Percentiles rank a stretch among this genome's conserved stretches.
Conservation (phyloP, 257 asterid genomes). For the Solanum chmielewskii region DNA sequence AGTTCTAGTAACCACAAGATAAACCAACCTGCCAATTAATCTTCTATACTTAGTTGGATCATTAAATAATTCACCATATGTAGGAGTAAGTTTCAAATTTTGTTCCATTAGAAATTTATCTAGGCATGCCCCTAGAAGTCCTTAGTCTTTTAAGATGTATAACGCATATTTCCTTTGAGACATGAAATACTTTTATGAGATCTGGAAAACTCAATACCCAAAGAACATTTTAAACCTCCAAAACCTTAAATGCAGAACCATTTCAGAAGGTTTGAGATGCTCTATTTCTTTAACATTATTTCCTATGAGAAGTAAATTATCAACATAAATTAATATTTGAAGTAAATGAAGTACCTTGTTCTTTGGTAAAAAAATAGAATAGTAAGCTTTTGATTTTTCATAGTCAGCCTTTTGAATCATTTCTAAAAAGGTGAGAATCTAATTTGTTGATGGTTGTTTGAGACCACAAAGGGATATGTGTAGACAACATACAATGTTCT, state of each 20-base stretch:
- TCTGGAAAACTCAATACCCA: background rate
- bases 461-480: background rate
- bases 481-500: background rate
- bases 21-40: no score
- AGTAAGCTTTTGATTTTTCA: constrained; percentile 1
- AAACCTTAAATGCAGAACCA: background rate
- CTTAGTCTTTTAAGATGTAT: background rate
- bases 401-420: background rate
- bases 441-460: background rate
- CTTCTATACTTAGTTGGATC: no score
- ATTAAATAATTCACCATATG: no score
- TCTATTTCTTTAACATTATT: background rate
- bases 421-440: background rate
- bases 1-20: no score
- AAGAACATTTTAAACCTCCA: background rate
- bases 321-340: background rate
- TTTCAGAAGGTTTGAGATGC: background rate
- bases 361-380: constrained; percentile 1
- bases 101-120: no score
- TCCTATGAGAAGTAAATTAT: background rate
- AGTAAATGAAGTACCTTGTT: background rate
- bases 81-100: no score
- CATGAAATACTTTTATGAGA: background rate
- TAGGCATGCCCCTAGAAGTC: no score
- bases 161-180: background rate